These are phyloP conservation scores for Calendula officinalis DNA, from an alignment of 129 eudicot genomes.

Conservation along the genomic window DNA sequence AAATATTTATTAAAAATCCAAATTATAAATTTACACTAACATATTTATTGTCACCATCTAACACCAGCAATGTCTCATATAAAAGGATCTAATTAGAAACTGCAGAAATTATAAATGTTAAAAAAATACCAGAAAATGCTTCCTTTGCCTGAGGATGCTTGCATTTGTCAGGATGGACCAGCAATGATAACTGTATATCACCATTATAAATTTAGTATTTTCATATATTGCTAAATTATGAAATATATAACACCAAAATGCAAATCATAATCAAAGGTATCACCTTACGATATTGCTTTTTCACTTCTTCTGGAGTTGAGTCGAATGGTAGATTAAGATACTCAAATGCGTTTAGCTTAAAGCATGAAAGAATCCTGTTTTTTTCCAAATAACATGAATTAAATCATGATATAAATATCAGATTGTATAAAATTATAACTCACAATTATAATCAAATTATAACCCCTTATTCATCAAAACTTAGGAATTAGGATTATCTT, in stretches of 20 bases:
- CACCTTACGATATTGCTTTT: conserved; percentile 96
- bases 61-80: not conserved
- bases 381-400: conserved; percentile 11
- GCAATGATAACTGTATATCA: conserved; percentile 67
- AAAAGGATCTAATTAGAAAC: not conserved
- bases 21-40: not conserved
- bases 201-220: conserved; percentile 9
- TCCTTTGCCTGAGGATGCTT: conserved; percentile 98
- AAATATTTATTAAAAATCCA: not conserved
- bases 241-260: conserved; percentile 10
- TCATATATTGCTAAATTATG: conserved; percentile 1
- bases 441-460: not conserved
- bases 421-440: not conserved
- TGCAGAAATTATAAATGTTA: not conserved
- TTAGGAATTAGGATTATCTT: not conserved
- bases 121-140: conserved; percentile 79
- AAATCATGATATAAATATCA: conserved; percentile 12
- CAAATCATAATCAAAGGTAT: conserved; percentile 3
- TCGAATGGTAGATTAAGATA: conserved; percentile 81
- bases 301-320: conserved; percentile 82
- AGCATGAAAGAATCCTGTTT: conserved; percentile 92
- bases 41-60: not conserved
- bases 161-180: conserved; percentile 99
- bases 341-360: conserved; percentile 91
- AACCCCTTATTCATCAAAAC: not conserved